Base-by-base conservation (phyloP, 371 early-diverging fungal genomes). In the Mucor irregularis region DNA sequence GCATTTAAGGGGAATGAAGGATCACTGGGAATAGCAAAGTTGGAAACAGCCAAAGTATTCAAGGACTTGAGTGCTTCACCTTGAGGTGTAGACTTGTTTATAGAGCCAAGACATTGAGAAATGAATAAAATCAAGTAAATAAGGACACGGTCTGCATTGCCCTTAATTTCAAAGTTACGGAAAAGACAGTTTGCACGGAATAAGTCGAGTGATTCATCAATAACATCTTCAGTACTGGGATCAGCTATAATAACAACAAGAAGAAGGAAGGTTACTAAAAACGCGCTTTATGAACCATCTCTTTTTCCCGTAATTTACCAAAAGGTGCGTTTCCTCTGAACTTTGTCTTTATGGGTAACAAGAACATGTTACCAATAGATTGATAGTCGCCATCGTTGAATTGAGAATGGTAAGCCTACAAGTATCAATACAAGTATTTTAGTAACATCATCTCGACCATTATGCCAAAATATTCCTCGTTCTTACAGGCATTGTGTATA, bases 91-190 rank as follows among this genome's bases (percentile, higher is more conserved):
- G 68, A 78, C 51, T 90, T 88, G 47, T 80, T 73, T 33, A 94
- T 67, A 49, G 89, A 88, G 58, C 70, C 65, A 43, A 94, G 76
- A 66, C 93, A 90, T 60, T 95, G 93, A 61, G 91, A 90, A 61
- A 96, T 94, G 70, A 89, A 96, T 30, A 98, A 83, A 42, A 92
- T 91, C 16, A 92, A 65, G 74, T 98, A 98, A 64, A 98, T 95
- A 37, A 98, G 79, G 26, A 94, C 87, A 30, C 97, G 87, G 75
- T 98, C 99, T 38, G 86, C 92, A 47, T 75, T 74, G 34, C 97
- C 97, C 67, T 96, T 90, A 73, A 98, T 94, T 69, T 98, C 98
- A 83, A 95, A 98, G 84, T 97, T 97, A 59, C 94, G 88, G 83
- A 96, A 98, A 40, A 97, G 82, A 69, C 91, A 90, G 80, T 98